Percentiles rank a stretch among this genome's conserved stretches.
phyloP scores from a whole-genome alignment of 257 asterid species.

The Solanum ossicruentum region DNA sequence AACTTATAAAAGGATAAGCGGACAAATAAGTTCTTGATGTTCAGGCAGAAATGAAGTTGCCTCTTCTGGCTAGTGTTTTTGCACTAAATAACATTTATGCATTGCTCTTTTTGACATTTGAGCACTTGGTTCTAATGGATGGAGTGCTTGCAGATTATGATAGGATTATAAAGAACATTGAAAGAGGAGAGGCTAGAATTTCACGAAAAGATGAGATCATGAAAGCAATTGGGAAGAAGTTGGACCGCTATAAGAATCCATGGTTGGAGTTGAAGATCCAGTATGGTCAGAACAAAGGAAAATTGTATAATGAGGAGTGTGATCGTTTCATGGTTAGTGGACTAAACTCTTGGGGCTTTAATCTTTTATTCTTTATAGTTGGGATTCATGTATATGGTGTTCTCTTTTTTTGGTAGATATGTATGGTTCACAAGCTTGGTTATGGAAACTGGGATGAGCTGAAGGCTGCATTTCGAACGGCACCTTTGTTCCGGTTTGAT shows the following conservation, averaged over 20 bases:
- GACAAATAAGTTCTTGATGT: not conserved
- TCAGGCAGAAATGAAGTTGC: not conserved
- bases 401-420: conserved; percentile 36
- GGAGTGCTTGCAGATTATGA: conserved; percentile 65
- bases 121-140: not conserved
- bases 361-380: not conserved
- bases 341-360: not conserved
- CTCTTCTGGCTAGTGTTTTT: not conserved
- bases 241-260: conserved; percentile 97
- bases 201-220: conserved; percentile 93
- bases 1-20: not conserved
- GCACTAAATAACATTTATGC: not conserved
- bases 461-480: conserved; percentile 93
- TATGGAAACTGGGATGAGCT: conserved; percentile 99
- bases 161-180: conserved; percentile 85
- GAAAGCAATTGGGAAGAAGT: conserved; percentile 92
- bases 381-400: not conserved
- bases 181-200: conserved; percentile 97
- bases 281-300: conserved; percentile 99
- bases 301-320: conserved; percentile 95
- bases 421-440: conserved; percentile 98
- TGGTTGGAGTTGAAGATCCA: conserved; percentile 95
- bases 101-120: not conserved
- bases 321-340: conserved; percentile 91
- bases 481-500: conserved; percentile 92